Percentiles rank a stretch among this genome's conserved stretches.
Evolutionary conservation across 1,139 yeast species (phyloP).

Genomic region (Diutina siamensis): DNA sequence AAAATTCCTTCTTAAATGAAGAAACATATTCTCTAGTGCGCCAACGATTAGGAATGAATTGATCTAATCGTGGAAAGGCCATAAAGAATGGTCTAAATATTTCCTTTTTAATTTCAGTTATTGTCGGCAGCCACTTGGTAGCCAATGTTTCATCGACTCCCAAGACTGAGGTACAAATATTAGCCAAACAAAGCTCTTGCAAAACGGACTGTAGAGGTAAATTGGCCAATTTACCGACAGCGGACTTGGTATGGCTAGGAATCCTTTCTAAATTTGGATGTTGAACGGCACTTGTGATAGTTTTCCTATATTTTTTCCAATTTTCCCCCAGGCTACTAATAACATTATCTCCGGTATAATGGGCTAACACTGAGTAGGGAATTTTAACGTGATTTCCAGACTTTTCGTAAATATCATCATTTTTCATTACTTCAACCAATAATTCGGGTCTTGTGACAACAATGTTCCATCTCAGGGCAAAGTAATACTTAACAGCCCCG

Average conservation of each 20-base stretch:
- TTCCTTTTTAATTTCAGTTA: constrained; percentile 37
- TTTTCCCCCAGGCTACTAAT: constrained; percentile 46
- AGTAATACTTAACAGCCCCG: constrained; percentile 52
- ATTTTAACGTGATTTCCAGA: constrained; percentile 53
- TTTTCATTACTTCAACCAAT: constrained; percentile 34
- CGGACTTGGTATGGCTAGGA: constrained; percentile 20
- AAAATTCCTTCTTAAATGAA: constrained; percentile 25
- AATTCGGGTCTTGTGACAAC: constrained; percentile 39
- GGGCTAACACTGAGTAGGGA: constrained; percentile 43
- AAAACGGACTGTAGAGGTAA: constrained; percentile 25
- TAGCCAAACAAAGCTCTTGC: constrained; percentile 39
- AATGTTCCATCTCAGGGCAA: constrained; percentile 56
- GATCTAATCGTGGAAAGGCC: constrained; percentile 44
- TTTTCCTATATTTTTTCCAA: constrained; percentile 41
- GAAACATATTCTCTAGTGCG: constrained; percentile 33
- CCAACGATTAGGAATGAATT: constrained; percentile 35
- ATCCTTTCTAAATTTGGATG: constrained; percentile 32
- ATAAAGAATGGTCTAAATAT: constrained; percentile 45
- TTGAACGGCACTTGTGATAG: constrained; percentile 38
- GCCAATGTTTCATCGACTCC: constrained; percentile 34
- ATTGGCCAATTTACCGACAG: constrained; percentile 12
- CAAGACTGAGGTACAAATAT: constrained; percentile 37
- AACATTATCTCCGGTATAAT: constrained; percentile 51
- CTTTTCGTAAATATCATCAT: constrained; percentile 41
- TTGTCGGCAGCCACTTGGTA: constrained; percentile 12